These are phyloP conservation scores for Odontarrhena argentea DNA, from an alignment of 345 rosid species.

Conservation along the genomic window DNA sequence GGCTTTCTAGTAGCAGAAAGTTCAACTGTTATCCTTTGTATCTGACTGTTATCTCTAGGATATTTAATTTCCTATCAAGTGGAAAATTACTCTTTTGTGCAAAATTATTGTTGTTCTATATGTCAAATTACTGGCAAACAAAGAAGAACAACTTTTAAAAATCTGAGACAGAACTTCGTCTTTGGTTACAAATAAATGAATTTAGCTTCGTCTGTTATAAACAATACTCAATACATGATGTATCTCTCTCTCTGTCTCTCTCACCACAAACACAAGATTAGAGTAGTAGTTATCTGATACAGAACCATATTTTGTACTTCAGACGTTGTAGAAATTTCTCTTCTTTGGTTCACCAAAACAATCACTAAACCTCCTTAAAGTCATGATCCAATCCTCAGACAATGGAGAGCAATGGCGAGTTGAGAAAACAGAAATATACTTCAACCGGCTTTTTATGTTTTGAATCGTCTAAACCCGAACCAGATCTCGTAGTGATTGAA, in stretches of 20 bases:
- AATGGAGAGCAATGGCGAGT: constrained; percentile 24
- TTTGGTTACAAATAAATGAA: constrained; percentile 27
- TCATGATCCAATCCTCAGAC: constrained; percentile 8
- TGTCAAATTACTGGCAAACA: neutral
- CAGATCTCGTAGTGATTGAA: constrained; percentile 96
- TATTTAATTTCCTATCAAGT: neutral
- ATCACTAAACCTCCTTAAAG: neutral
- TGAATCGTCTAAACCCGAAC: constrained; percentile 76
- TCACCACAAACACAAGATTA: neutral
- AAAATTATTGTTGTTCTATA: neutral
- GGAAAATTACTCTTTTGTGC: neutral
- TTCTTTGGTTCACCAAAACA: constrained; percentile 17
- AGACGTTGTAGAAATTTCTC: neutral
- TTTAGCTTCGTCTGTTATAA: constrained; percentile 19
- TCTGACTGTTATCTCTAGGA: neutral
- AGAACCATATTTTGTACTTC: constrained; percentile 21
- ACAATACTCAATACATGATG: constrained; percentile 1
- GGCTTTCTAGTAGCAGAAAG: constrained; percentile 2
- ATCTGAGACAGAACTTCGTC: constrained; percentile 14
- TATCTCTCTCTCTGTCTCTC: constrained; percentile 19
- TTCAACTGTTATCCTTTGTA: constrained; percentile 12
- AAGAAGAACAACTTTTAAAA: neutral
- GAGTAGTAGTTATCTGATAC: constrained; percentile 23
- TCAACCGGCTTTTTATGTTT: constrained; percentile 42
- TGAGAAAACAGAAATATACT: constrained; percentile 7